Base-by-base conservation (phyloP, 108 stramenopile genomes). In the Cyclotella cryptica region DNA sequence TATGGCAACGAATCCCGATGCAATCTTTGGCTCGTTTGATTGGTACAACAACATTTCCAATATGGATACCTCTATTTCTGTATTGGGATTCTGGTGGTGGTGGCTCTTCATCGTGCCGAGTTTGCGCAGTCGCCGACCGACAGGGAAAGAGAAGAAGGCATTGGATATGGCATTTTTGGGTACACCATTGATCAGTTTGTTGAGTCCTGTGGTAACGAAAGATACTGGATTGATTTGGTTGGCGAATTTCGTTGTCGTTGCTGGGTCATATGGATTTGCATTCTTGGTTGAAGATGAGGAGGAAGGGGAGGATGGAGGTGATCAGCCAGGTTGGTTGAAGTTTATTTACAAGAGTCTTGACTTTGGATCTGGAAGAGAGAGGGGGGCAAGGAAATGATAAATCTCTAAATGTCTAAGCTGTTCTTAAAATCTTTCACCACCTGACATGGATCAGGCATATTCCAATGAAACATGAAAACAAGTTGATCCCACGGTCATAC, bases 101-200 rank as follows among this genome's bases (percentile, higher is more conserved):
- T 98, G 98, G 98, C 86, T 98, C 21, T 98, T 98, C 81, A 95
- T 97, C 60, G 92, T 98, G 39, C 98, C 98, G 27, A 93, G 92
- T 29, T 80, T 98, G 40, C 75, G 98, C 13, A 89, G 90, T 51
- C 86, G 97, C 27, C 88, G 96, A 46, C 98, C 98, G 13, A 77
- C 72, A 55, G 94, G 94, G 27, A 54, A 60, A 28, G 98, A 98
- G 85, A 98, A 98, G 91, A 87, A 88, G 84, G 97, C 98, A 0
- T 79, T 98, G 71, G 96, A 98, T 80, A 86, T 93, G 44, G 98
- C 98, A 43, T 98, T 98, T 77, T 72, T 98, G 66, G 94, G 90
- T 15, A 97, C 97, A 9, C 98, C 97, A 7, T 44, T 94, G 21
- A 88, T 93, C 60, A 90, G 87, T 52, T 66, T 98, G 41, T 74